Conservation (phyloP, 768 basidiomycete genomes). For the Termitomyces sp. region DNA sequence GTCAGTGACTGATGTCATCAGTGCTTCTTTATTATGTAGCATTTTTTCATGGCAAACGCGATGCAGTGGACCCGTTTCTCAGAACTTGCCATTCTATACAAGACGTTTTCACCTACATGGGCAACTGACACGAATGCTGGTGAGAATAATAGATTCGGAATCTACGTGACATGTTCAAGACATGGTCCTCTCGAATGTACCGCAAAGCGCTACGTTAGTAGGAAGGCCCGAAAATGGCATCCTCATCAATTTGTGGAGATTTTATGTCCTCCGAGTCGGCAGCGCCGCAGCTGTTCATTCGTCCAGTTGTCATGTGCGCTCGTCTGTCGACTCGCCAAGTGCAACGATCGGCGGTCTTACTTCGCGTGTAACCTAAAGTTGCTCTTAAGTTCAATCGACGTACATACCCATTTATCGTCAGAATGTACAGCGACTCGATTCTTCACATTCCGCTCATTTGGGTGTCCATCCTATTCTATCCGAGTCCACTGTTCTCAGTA, state of each 20-base stretch:
- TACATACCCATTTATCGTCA: background rate
- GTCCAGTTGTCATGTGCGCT: background rate
- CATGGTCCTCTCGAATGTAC: background rate
- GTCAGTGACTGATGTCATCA: too few species aligned
- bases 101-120: background rate
- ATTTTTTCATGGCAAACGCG: too few species aligned
- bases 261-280: background rate
- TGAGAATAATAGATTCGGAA: background rate
- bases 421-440: background rate
- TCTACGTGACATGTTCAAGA: background rate
- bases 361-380: background rate
- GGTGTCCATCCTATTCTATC: too few species aligned
- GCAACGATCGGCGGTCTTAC: background rate
- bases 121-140: background rate
- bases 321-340: background rate
- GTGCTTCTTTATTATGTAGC: too few species aligned
- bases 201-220: too few species aligned
- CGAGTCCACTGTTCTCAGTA: background rate
- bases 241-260: background rate
- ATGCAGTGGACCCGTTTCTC: too few species aligned
- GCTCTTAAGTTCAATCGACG: background rate
- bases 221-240: background rate
- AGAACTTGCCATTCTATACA: background rate
- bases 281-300: background rate
- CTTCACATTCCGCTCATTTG: background rate